Evolutionary conservation across 176 grass and related monocot genomes (phyloP), one percentile per base, ranked within the genome.

Genomic region (Avena atlantica): DNA sequence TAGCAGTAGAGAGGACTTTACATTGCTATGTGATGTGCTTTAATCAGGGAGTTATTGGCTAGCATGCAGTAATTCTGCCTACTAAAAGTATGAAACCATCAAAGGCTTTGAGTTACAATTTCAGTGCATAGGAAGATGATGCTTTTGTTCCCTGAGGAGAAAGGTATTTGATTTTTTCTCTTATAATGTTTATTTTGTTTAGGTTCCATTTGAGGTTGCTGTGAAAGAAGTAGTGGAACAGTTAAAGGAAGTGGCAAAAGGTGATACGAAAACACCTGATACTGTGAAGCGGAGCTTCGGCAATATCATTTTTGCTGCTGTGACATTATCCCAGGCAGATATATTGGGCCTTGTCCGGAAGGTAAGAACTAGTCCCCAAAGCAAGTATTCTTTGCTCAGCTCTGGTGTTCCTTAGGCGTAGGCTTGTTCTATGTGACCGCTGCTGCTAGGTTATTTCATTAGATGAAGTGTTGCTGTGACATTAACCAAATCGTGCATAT

Each of bases 131-230:
- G 6, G 68, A 66, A 50, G 9, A 48, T 64, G 66, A 56, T 81
- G 50, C 36, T 64, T 31, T 66, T 31, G 63, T 66, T 66, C 24
- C 63, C 25, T 31, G 63, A 31, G 63, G 63, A 31, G 4, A 66
- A 66, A 31, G 25, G 6, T 66, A 66, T 12, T 66, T 66, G 12
- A 60, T 27, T 79, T 52, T 9, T 68, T 55, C 8, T 80, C 6
- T 31, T 67, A 56, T 11, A 29, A 75, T 56, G 10, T n/a, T 57
- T 59, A 70, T 23, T 78, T 16, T 88, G 11, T 79, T 78, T 8
- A 97, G 95, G 95, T 97, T 76, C 93, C 95, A 20, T 97, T 97
- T 97, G 95, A 95, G 16, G 81, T 70, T 66, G 91, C 89, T 8
- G 93, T 97, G 66, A 93, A 91, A 87, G 85, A 78, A 90, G 93